These are phyloP conservation scores for Blepharisma undulans DNA, from an alignment of 169 alveolate genomes.

Conservation along the genomic window DNA sequence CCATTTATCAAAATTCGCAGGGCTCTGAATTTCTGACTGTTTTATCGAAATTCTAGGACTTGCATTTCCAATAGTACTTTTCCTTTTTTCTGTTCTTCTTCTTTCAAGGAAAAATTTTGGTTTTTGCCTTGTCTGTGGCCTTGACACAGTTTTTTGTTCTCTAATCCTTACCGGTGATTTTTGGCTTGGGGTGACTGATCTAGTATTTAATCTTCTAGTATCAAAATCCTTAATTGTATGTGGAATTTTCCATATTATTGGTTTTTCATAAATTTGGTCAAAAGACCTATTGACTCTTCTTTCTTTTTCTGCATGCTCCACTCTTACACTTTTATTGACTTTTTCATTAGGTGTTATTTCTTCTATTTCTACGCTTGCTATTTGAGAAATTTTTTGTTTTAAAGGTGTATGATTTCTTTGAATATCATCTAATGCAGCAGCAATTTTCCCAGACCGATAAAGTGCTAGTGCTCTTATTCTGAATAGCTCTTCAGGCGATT, in stretches of 20 bases:
- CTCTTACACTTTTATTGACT: background rate
- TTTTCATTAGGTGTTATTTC: background rate
- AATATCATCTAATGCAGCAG: background rate
- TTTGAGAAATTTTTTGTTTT: background rate
- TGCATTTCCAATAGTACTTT: background rate
- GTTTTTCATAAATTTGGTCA: background rate
- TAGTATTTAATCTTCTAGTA: background rate
- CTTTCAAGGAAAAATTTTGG: background rate
- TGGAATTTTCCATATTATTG: constrained; percentile 15
- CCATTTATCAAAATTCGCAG: background rate
- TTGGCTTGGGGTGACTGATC: background rate
- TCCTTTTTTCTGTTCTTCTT: background rate
- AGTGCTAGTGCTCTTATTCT: constrained; percentile 16
- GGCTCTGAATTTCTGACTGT: background rate
- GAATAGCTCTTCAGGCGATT: background rate
- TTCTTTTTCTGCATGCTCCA: background rate
- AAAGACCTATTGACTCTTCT: background rate
- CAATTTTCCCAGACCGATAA: background rate
- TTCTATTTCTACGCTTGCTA: background rate
- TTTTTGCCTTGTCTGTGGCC: background rate
- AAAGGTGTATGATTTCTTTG: background rate
- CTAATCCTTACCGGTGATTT: background rate
- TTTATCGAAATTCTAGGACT: background rate
- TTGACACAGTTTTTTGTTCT: background rate
- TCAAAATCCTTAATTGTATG: background rate